These are phyloP conservation scores for Leccinum subrobustum DNA, from an alignment of 1,284 basidiomycete genomes.

Conservation along the genomic window DNA sequence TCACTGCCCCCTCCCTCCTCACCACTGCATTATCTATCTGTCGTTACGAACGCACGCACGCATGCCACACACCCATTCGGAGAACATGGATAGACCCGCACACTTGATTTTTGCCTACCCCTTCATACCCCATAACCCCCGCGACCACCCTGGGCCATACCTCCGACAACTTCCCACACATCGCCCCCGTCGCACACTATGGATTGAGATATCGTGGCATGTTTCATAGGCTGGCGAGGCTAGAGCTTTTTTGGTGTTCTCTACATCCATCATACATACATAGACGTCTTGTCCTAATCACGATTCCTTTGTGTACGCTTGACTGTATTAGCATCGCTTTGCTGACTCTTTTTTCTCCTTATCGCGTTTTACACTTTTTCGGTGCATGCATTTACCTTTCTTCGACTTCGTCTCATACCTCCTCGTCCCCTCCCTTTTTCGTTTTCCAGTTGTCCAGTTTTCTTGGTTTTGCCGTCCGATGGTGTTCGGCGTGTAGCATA, in stretches of 20 bases:
- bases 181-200: not conserved
- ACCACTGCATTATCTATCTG: conserved; percentile 20
- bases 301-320: not conserved
- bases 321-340: not conserved
- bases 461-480: not conserved
- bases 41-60: not conserved
- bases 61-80: not conserved
- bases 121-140: not conserved
- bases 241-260: not conserved
- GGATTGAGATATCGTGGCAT: not conserved
- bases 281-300: not conserved
- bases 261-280: not conserved
- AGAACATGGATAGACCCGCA: not conserved
- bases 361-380: not conserved
- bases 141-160: not conserved
- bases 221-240: not conserved
- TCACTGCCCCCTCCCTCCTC: conserved; percentile 5
- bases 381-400: not conserved
- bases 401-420: not conserved
- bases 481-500: not conserved
- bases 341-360: not conserved
- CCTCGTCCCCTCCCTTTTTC: not conserved
- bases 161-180: not conserved
- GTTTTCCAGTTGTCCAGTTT: not conserved
- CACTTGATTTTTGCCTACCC: not conserved